phyloP scores from a whole-genome alignment of 225 moss, liverwort and hornwort genomes.

The Pseudoscleropodium purum region DNA sequence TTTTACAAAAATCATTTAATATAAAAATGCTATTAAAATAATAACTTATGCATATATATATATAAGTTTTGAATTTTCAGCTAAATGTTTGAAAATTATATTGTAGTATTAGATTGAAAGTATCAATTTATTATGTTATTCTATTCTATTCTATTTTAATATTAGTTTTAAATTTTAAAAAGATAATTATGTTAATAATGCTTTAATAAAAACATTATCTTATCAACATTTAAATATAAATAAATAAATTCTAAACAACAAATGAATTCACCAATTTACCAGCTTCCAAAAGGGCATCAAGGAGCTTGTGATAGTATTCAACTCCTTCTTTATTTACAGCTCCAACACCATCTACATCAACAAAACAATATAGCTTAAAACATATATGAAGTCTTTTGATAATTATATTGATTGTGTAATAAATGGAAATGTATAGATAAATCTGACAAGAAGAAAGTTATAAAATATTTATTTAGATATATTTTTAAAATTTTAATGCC shows the following conservation, averaged over 20 bases:
- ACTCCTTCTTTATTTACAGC: slow-evolving; percentile 18
- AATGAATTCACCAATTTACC: background rate
- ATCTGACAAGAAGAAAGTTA: accelerated
- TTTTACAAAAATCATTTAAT: no score
- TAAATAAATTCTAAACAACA: no score
- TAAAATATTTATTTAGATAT: no score
- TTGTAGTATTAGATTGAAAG: background rate
- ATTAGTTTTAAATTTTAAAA: accelerated
- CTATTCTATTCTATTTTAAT: no score
- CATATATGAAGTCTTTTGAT: background rate
- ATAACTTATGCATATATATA: no score
- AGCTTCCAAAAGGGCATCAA: slow-evolving; percentile 8
- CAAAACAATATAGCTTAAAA: background rate
- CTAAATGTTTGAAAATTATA: no score
- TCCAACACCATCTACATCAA: slow-evolving; percentile 10
- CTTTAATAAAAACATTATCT: no score
- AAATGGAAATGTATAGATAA: background rate
- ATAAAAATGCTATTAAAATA: background rate
- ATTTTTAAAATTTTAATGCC: no score
- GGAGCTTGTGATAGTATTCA: slow-evolving; percentile 21
- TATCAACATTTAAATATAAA: background rate
- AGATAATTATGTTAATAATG: no score
- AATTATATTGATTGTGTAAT: background rate
- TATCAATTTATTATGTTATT: no score
- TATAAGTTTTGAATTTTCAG: background rate